Evolutionary conservation across 148 eudicot species (phyloP).

Genomic region (Silene uniflora): DNA sequence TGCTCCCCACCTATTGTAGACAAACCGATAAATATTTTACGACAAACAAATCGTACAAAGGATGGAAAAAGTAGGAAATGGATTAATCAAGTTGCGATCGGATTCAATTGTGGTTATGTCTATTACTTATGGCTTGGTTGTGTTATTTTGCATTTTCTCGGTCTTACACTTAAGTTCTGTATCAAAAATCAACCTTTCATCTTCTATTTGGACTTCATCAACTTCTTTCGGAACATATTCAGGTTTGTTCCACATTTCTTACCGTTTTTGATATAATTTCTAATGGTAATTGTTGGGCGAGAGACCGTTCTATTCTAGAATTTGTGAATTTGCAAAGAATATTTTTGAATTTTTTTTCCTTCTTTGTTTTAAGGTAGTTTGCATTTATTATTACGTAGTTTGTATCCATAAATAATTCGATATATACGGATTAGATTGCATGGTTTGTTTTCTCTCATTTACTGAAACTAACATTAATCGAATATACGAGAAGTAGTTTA

Average conservation of each 20-base stretch:
- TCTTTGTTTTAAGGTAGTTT: not conserved
- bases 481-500: no score
- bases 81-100: constrained; percentile 4
- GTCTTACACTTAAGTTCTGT: not conserved
- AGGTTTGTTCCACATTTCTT: not conserved
- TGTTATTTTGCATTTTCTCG: constrained; percentile 5
- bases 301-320: not conserved
- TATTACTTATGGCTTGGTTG: not conserved
- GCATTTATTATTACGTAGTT: not conserved
- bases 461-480: no score
- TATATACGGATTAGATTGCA: no score
- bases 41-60: no score
- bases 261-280: not conserved
- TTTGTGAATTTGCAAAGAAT: no score
- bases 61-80: not conserved
- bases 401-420: no score
- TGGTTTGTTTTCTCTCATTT: no score
- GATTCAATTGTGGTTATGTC: not conserved
- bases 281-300: not conserved
- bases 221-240: not conserved
- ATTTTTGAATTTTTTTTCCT: not conserved
- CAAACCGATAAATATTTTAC: no score
- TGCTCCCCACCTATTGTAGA: not conserved
- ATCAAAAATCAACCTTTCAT: not conserved
- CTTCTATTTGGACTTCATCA: not conserved